phyloP scores from a whole-genome alignment of 306 rosid species.

The Trifolium repens region DNA sequence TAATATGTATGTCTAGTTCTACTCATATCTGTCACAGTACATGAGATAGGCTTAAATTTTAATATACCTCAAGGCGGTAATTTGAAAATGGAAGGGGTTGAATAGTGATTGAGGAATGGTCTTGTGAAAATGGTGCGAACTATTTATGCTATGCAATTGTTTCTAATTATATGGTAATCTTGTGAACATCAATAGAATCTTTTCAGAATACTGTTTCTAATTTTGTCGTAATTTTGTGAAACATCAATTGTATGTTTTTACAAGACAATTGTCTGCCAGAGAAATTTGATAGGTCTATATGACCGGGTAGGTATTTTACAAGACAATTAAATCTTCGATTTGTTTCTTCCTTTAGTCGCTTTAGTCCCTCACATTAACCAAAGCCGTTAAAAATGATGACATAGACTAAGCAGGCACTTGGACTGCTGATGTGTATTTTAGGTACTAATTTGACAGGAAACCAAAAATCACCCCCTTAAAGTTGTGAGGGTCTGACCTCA shows the following conservation, averaged over 20 bases:
- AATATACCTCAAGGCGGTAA: background rate
- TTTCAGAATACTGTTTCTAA: background rate
- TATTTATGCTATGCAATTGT: background rate
- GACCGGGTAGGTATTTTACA: no score
- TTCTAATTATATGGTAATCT: slow-evolving; percentile 9
- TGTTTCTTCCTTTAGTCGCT: background rate
- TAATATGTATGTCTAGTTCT: slow-evolving; percentile 15
- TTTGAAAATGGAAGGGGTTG: slow-evolving; percentile 9
- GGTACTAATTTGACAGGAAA: background rate
- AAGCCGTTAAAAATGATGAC: background rate
- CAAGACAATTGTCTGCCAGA: no score
- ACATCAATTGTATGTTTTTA: background rate
- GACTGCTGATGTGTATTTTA: background rate
- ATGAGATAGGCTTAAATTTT: slow-evolving; percentile 11
- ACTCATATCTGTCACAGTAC: background rate
- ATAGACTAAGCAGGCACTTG: background rate
- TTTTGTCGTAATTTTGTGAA: background rate
- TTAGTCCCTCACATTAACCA: background rate
- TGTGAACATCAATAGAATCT: background rate
- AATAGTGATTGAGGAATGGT: background rate
- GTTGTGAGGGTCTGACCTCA: background rate
- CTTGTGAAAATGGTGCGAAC: background rate
- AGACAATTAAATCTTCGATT: no score
- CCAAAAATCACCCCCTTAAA: background rate
- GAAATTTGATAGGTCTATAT: no score